Percentiles rank a stretch among this genome's conserved stretches.
Evolutionary conservation across 139 green algal genomes (phyloP).

Genomic region (Chlamydomonas sphaeroides): DNA sequence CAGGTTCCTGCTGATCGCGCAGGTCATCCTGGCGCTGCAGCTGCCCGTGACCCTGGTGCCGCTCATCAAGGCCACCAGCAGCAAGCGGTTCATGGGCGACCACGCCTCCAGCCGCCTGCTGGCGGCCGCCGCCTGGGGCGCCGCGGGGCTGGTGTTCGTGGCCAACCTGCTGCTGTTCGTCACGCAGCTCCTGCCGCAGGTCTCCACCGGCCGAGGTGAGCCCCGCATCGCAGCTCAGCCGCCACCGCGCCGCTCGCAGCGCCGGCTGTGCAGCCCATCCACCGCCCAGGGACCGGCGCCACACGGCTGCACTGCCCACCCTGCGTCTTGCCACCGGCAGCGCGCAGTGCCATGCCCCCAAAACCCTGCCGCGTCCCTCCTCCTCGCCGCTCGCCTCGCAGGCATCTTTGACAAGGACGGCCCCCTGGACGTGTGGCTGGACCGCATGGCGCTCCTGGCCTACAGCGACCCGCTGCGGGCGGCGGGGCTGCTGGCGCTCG

Average conservation of each 20-base stretch:
- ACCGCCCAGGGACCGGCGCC: no score
- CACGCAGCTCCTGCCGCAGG: slow-evolving; percentile 44
- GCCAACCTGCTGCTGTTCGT: slow-evolving; percentile 66
- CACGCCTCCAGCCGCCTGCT: slow-evolving; percentile 50
- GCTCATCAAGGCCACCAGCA: slow-evolving; percentile 72
- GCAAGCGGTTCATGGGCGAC: slow-evolving; percentile 53
- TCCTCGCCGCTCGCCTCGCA: no score
- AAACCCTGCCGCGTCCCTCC: no score
- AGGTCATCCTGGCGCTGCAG: slow-evolving; percentile 71
- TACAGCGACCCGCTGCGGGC: slow-evolving; percentile 17
- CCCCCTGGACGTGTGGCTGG: slow-evolving; percentile 28
- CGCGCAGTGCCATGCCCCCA: no score
- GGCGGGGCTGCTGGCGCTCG: slow-evolving; percentile 17
- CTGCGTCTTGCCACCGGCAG: no score
- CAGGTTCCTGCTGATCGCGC: slow-evolving; percentile 69
- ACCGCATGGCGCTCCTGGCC: slow-evolving; percentile 1
- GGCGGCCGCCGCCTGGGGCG: slow-evolving; percentile 51
- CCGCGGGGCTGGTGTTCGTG: slow-evolving; percentile 58
- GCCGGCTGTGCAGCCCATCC: no score
- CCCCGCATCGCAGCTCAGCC: no score
- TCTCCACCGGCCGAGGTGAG: no score
- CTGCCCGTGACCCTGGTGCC: slow-evolving; percentile 70
- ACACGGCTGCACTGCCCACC: no score
- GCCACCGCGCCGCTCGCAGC: no score
- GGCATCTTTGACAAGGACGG: slow-evolving; percentile 36